phyloP scores from a whole-genome alignment of 2,329 filamentous ascomycete genomes.

The Ceratocystis alfenasii region DNA sequence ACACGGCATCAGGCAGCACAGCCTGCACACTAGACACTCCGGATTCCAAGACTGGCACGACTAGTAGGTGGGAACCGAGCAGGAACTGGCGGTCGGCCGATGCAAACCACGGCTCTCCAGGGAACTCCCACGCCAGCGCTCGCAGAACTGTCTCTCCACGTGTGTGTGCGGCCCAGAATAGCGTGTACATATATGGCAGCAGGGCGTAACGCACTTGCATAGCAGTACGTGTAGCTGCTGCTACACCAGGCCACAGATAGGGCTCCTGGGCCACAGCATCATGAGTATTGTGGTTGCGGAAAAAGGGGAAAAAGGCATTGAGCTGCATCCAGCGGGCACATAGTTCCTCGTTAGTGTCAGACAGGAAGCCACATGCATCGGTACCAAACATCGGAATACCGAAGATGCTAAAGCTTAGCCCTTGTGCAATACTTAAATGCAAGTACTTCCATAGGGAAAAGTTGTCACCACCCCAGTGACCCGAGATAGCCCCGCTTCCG shows the following conservation, averaged over 20 bases:
- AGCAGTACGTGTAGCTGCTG: conserved; percentile 52
- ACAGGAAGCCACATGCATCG: conserved; percentile 67
- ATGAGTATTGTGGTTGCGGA: conserved; percentile 53
- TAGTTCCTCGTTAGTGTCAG: conserved; percentile 48
- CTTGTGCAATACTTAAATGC: conserved; percentile 64
- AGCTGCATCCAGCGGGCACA: conserved; percentile 59
- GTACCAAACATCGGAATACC: conserved; percentile 58
- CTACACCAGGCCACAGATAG: conserved; percentile 54
- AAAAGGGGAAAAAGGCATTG: conserved; percentile 62
- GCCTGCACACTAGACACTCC: conserved; percentile 34
- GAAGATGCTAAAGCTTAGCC: conserved; percentile 59
- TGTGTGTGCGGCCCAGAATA: conserved; percentile 46
- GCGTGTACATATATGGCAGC: conserved; percentile 75
- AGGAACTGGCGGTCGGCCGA: conserved; percentile 40
- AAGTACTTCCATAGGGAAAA: no score
- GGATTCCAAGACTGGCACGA: conserved; percentile 39
- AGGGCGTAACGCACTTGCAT: conserved; percentile 63
- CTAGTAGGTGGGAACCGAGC: conserved; percentile 38
- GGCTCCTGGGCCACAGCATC: conserved; percentile 47
- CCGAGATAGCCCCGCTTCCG: no score
- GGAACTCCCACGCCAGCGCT: conserved; percentile 63
- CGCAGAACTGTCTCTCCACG: conserved; percentile 54
- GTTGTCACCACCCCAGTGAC: no score
- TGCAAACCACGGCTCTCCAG: conserved; percentile 36
- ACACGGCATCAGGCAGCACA: conserved; percentile 38